These are phyloP conservation scores for Verticillium albo-atrum DNA, from an alignment of 2,329 filamentous ascomycete species.

Conservation along the genomic window DNA sequence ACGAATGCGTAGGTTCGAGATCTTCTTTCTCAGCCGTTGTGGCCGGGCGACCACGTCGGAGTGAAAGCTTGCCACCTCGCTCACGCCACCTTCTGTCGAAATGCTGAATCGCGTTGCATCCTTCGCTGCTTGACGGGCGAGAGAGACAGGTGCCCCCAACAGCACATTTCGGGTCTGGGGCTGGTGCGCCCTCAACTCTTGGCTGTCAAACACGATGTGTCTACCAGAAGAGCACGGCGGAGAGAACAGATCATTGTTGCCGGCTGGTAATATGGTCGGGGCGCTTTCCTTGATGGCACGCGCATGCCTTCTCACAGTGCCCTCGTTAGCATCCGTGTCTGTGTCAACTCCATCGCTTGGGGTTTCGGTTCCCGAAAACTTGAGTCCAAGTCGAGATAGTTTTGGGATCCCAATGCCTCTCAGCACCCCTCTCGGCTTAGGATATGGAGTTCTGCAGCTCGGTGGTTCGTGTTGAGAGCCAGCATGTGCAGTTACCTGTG, in stretches of 20 bases:
- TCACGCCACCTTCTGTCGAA: constrained; percentile 6
- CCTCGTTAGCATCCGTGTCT: neutral
- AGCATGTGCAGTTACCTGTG: neutral
- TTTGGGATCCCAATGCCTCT: neutral
- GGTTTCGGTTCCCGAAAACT: neutral
- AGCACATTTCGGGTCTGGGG: neutral
- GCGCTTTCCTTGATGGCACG: neutral
- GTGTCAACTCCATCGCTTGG: neutral
- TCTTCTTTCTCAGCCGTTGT: constrained; percentile 8
- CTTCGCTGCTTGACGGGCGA: neutral
- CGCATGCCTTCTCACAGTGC: constrained; percentile 1
- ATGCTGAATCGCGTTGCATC: neutral
- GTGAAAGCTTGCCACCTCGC: constrained; percentile 6
- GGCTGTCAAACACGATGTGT: neutral
- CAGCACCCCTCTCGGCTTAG: neutral
- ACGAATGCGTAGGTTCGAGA: constrained; percentile 10
- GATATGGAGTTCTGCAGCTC: neutral
- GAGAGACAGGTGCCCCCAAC: neutral
- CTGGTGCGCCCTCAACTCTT: neutral
- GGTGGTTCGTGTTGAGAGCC: neutral
- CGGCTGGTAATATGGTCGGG: neutral
- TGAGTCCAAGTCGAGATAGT: constrained; percentile 1
- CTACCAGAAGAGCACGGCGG: too few species aligned
- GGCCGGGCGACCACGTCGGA: constrained; percentile 5
- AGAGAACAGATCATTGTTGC: too few species aligned